Conservation (phyloP, 2,329 filamentous ascomycete genomes). For the Fusarium drepaniforme region DNA sequence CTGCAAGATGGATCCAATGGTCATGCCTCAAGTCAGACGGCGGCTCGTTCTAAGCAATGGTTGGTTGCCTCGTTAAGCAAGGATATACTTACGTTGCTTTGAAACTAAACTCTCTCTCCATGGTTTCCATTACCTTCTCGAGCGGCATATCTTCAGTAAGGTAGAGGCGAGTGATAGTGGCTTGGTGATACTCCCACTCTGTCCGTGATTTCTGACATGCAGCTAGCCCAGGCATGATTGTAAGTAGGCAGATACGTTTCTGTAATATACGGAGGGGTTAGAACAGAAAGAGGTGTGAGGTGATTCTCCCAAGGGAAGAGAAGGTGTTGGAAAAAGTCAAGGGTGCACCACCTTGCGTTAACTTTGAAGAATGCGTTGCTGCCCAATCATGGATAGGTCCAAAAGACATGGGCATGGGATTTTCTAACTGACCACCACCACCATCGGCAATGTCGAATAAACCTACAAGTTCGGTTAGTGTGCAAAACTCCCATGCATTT, state of each 20-base stretch:
- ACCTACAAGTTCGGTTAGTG: not conserved
- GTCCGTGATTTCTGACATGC: not conserved
- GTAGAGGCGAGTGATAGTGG: not conserved
- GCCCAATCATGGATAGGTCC: too few species aligned
- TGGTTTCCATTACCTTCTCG: not conserved
- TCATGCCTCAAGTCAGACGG: not conserved
- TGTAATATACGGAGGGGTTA: too few species aligned
- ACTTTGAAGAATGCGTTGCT: too few species aligned
- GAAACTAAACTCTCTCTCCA: not conserved
- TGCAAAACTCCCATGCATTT: not conserved
- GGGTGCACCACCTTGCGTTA: too few species aligned
- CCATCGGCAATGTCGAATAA: not conserved
- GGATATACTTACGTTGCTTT: not conserved
- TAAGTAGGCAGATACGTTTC: not conserved
- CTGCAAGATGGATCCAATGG: not conserved
- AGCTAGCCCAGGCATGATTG: not conserved
- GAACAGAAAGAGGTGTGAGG: too few species aligned
- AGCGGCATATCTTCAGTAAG: not conserved
- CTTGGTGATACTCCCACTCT: not conserved
- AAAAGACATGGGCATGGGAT: too few species aligned
- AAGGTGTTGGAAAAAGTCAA: too few species aligned
- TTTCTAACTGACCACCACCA: too few species aligned
- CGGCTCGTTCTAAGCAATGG: not conserved
- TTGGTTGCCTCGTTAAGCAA: not conserved
- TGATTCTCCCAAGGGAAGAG: too few species aligned